Percentiles rank a stretch among this genome's conserved stretches.
phyloP scores from a whole-genome alignment of 2,329 filamentous ascomycete species.

The Penicillium aurantiogriseum region DNA sequence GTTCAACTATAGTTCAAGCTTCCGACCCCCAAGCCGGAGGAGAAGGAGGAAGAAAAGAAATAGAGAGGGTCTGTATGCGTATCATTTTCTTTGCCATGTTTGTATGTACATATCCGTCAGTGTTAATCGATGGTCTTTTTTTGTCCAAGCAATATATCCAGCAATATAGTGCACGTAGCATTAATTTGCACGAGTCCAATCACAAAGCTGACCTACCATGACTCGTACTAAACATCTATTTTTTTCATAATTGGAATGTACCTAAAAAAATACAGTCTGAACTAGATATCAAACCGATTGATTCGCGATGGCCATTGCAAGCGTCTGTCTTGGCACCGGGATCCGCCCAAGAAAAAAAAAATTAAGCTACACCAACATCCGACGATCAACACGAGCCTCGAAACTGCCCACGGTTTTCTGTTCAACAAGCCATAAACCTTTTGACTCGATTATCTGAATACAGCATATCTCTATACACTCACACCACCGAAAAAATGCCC shows the following conservation, averaged over 20 bases:
- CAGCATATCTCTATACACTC: not conserved
- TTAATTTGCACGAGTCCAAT: not conserved
- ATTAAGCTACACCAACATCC: conserved; percentile 14
- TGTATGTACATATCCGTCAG: conserved; percentile 40
- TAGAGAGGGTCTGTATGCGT: conserved; percentile 52
- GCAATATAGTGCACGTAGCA: not conserved
- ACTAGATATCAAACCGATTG: not conserved
- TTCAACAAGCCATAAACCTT: not conserved
- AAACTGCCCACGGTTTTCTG: not conserved
- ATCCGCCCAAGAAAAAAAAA: conserved; percentile 24
- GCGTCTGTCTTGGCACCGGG: conserved; percentile 20
- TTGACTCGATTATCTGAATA: not conserved
- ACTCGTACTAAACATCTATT: too few relatives aligned
- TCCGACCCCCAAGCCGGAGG: conserved; percentile 91
- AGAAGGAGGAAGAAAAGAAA: conserved; percentile 90
- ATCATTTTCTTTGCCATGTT: conserved; percentile 36
- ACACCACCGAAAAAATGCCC: conserved; percentile 30
- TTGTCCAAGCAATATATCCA: not conserved
- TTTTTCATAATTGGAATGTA: not conserved
- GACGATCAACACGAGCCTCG: not conserved
- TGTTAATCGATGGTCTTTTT: conserved; percentile 26
- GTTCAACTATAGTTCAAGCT: conserved; percentile 70
- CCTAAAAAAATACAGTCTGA: too few relatives aligned
- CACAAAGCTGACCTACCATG: rapidly evolving
- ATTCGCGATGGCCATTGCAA: not conserved